phyloP scores from a whole-genome alignment of 768 basidiomycete species.

The Gloeopeniophorella convolvens region DNA sequence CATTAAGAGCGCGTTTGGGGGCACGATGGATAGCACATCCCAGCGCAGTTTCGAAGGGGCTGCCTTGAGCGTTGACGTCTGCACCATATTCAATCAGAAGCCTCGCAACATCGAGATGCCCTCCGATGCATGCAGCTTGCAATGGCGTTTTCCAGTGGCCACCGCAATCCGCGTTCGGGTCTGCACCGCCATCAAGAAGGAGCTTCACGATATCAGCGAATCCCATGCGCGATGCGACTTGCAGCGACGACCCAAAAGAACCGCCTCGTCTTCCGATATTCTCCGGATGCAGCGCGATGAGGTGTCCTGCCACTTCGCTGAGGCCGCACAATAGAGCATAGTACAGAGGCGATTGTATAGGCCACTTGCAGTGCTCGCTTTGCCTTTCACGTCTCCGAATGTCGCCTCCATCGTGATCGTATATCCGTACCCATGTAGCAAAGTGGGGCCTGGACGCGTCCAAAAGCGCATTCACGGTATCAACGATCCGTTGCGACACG shows the following conservation, averaged over 20 bases:
- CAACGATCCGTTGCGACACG: background rate
- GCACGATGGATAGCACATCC: no score
- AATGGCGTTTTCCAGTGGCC: background rate
- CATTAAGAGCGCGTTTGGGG: no score
- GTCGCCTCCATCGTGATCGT: constrained; percentile 2
- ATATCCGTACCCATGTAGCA: constrained; percentile 2
- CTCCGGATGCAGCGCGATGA: background rate
- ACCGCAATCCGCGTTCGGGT: background rate
- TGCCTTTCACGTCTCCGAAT: background rate
- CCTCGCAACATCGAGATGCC: background rate
- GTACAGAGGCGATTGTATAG: background rate
- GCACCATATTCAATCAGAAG: background rate
- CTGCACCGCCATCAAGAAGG: background rate
- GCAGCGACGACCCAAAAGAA: background rate
- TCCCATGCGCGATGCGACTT: background rate
- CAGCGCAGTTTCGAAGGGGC: no score
- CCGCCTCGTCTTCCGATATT: background rate
- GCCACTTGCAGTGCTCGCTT: background rate
- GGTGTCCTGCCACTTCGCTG: background rate
- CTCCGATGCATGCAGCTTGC: background rate
- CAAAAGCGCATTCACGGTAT: background rate
- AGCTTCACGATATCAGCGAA: background rate
- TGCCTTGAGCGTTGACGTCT: background rate
- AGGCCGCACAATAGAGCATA: constrained; percentile 2
- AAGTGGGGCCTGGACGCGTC: background rate